Evolutionary conservation across 1,139 yeast species (phyloP).

Genomic region (Saccharomycopsis hybrid): DNA sequence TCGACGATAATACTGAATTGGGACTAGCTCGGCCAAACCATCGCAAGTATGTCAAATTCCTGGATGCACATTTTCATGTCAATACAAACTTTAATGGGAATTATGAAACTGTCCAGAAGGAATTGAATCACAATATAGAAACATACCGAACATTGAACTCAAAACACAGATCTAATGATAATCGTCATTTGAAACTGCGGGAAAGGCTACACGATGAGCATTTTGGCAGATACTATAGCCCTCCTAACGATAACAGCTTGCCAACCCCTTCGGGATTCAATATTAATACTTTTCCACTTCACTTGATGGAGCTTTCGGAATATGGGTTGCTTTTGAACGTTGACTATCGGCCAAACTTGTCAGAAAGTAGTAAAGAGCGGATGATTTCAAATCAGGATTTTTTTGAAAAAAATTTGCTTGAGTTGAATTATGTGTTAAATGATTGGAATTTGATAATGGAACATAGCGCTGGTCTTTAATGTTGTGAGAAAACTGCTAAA

Average conservation of each 20-base stretch:
- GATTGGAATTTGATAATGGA: not conserved
- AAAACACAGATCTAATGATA: not conserved
- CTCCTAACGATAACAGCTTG: too few relatives aligned
- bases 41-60: not conserved
- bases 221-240: not conserved
- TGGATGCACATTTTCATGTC: conserved; percentile 1
- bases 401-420: not conserved
- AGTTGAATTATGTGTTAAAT: not conserved
- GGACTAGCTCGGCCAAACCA: not conserved
- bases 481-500: too few relatives aligned
- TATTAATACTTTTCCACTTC: conserved; percentile 7
- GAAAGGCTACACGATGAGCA: too few relatives aligned
- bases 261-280: conserved; percentile 1
- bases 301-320: conserved; percentile 6
- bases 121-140: not conserved
- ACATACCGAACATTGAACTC: too few relatives aligned
- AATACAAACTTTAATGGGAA: conserved; percentile 2
- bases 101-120: not conserved
- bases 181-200: too few relatives aligned
- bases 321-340: conserved; percentile 9
- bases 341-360: conserved; percentile 10
- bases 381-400: not conserved
- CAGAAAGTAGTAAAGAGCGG: not conserved
- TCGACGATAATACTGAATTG: conserved; percentile 3
- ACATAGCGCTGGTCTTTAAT: too few relatives aligned